Conservation (phyloP, 805 yeast species). For the Saccharomyces jurei region DNA sequence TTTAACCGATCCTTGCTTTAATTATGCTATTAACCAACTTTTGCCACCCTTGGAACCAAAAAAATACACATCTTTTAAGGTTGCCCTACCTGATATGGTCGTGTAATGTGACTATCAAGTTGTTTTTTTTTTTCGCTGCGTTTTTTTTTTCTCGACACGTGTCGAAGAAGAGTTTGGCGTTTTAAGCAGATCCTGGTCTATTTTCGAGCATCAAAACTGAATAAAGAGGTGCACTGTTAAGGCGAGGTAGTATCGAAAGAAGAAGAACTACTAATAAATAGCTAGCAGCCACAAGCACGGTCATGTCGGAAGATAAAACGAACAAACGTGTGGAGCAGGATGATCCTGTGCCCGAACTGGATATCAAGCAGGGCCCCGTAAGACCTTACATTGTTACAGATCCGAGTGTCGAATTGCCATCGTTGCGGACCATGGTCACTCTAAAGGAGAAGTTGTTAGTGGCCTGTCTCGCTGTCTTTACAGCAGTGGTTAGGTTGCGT, state of each 20-base stretch:
- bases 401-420: constrained; percentile 36
- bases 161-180: neutral
- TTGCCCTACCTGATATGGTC: neutral
- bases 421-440: constrained; percentile 35
- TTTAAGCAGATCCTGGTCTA: neutral
- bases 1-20: neutral
- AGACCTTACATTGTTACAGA: constrained; percentile 50
- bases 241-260: neutral
- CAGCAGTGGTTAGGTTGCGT: constrained; percentile 53
- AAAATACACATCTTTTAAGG: neutral
- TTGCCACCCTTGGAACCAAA: constrained; percentile 2
- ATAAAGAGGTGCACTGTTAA: neutral
- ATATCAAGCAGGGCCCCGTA: constrained; percentile 40
- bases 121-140: neutral
- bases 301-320: neutral
- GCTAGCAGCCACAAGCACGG: neutral
- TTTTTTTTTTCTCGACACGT: neutral
- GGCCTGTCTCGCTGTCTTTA: constrained; percentile 38
- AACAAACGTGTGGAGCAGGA: neutral
- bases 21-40: neutral
- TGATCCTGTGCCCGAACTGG: constrained; percentile 40
- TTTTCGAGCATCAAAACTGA: neutral
- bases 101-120: neutral
- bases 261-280: neutral
- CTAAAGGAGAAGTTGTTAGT: constrained; percentile 36